phyloP scores from a whole-genome alignment of 345 rosid genomes.

The Arabidopsis thaliana region TAIR10.1 NC_003070.9:6882001-6882500 shows the following conservation, averaged over 20 bases:
- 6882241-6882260: neutral
- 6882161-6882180: neutral
- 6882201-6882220: neutral
- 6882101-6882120: slow-evolving; percentile 20
- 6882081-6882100: slow-evolving; percentile 13
- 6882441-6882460: slow-evolving; percentile 40
- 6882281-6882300: neutral
- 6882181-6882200: neutral
- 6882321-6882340: neutral
- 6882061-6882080: slow-evolving; percentile 34
- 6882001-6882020: slow-evolving; percentile 52
- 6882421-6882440: slow-evolving; percentile 35
- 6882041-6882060: slow-evolving; percentile 37
- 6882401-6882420: neutral
- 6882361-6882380: neutral
- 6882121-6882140: slow-evolving; percentile 7
- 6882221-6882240: neutral
- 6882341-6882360: neutral
- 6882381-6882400: neutral
- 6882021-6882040: slow-evolving; percentile 43
- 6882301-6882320: neutral
- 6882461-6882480: slow-evolving; percentile 41
- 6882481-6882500: slow-evolving; percentile 44
- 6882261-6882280: neutral
- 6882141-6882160: neutral